Base-by-base conservation (phyloP, 805 yeast species). In the Tetrapisispora fleetii region DNA sequence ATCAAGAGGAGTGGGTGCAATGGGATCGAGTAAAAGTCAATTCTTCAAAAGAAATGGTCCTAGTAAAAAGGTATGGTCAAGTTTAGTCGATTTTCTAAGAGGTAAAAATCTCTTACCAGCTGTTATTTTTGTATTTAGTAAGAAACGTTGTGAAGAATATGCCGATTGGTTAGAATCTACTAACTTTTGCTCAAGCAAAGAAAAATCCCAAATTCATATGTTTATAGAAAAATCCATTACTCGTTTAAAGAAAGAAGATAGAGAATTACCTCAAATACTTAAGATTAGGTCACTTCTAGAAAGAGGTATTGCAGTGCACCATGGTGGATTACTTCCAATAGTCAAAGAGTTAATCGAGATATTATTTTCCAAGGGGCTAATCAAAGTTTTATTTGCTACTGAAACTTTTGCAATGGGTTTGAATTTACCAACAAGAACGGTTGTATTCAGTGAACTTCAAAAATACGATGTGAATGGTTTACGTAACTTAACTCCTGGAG, bases 361-460 rank as follows among this genome's bases (percentile, higher is more conserved):
- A 48, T 68, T 93, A 43, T 93, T 93, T 69, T 81, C 97, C 0
- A 83, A 79, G 56, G 82, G 95, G 0, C 72, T 91, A 46, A 85
- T 93, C 40, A 90, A 89, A 64, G 93, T 91, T 1, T 70, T 93
- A 46, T 93, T 93, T 70, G 98, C 99, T 0, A 93, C 99, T 0
- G 99, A 93, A 66, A 93, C 99, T 0, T 91, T 93, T 73, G 98
- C 99, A 7, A 93, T 93, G 98, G 99, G 99, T 14, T 76, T 93
- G 63, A 93, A 93, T 63, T 72, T 93, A 60, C 99, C 99, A 13
- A 91, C 99, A 0, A 81, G 96, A 69, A 93, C 99, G 0, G 99
- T 93, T 35, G 90, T 91, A 0, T 93, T 93, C 64, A 78, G 88
- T 52, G 87, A 84, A 43, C 70, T 84, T 45, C 72, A 91, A 55